Conservation (phyloP, 352 stramenopile genomes). For the Pythium dissotocum region DNA sequence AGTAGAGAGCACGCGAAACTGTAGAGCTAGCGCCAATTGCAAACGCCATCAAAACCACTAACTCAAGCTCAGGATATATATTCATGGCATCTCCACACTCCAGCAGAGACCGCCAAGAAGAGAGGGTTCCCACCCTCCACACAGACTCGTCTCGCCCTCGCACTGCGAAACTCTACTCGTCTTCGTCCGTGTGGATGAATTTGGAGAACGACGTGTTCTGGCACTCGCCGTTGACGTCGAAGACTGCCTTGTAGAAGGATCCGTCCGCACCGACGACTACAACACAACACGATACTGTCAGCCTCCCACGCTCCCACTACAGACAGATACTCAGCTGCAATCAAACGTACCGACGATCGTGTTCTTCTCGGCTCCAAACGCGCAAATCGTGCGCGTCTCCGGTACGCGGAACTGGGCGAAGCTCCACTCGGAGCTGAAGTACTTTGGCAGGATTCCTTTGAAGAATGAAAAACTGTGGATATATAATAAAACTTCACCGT, state of each 20-base stretch:
- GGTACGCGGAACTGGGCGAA: conserved; percentile 93
- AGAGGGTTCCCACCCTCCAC: not conserved
- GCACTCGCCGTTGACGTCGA: conserved; percentile 85
- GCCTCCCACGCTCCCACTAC: not conserved
- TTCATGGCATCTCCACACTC: conserved; percentile 11
- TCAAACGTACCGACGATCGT: conserved; percentile 85
- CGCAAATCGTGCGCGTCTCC: conserved; percentile 90
- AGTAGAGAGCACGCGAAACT: conserved; percentile 20
- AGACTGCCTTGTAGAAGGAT: conserved; percentile 90
- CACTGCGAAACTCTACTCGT: conserved; percentile 53
- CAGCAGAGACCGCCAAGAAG: not conserved
- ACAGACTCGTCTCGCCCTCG: not conserved
- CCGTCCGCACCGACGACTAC: conserved; percentile 83
- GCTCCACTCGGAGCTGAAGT: conserved; percentile 94
- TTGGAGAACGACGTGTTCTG: conserved; percentile 91
- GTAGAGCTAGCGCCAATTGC: not conserved
- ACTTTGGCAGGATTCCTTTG: conserved; percentile 89
- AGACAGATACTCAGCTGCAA: not conserved
- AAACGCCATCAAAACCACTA: not conserved
- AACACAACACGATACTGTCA: not conserved
- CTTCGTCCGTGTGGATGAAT: conserved; percentile 89
- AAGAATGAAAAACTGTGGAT: conserved; percentile 84
- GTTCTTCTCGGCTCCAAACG: conserved; percentile 92
- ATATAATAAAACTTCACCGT: not conserved
- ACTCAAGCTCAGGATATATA: conserved; percentile 21